Percentiles rank a stretch among this genome's conserved stretches.
Conservation (phyloP, 768 basidiomycete genomes). For the Thelephora aurantiotincta region DNA sequence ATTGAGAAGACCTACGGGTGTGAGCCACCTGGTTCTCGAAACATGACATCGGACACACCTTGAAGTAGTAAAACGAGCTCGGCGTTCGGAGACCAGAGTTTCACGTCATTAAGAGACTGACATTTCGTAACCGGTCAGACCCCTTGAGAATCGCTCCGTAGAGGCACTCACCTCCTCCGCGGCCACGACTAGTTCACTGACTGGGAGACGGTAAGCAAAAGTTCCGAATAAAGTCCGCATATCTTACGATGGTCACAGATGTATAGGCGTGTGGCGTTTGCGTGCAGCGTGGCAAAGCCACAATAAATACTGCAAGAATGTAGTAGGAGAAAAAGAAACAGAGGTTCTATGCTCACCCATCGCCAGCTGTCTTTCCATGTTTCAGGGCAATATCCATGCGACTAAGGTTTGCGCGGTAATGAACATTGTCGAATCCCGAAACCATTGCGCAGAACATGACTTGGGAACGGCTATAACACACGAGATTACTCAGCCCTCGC, state of each 20-base stretch:
- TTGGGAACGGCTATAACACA: conserved; percentile 34
- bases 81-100: conserved; percentile 38
- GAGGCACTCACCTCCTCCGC: conserved; percentile 43
- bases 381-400: conserved; percentile 49
- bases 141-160: neutral
- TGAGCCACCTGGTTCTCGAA: neutral
- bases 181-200: conserved; percentile 37
- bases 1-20: conserved; percentile 34
- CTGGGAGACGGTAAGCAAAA: conserved; percentile 18
- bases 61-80: conserved; percentile 39
- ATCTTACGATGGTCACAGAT: conserved; percentile 48
- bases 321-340: neutral
- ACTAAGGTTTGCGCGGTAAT: conserved; percentile 46
- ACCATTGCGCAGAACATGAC: conserved; percentile 49
- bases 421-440: conserved; percentile 52
- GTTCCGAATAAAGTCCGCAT: neutral
- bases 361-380: conserved; percentile 52
- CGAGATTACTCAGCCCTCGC: conserved; percentile 1
- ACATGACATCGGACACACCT: conserved; percentile 21
- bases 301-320: conserved; percentile 37
- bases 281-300: conserved; percentile 43
- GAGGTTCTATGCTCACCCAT: conserved; percentile 27
- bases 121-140: conserved; percentile 1
- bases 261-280: conserved; percentile 37
- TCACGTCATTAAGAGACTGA: conserved; percentile 42